Conservation (phyloP, 176 grass and related monocot species). For the Leersia perrieri region DNA sequence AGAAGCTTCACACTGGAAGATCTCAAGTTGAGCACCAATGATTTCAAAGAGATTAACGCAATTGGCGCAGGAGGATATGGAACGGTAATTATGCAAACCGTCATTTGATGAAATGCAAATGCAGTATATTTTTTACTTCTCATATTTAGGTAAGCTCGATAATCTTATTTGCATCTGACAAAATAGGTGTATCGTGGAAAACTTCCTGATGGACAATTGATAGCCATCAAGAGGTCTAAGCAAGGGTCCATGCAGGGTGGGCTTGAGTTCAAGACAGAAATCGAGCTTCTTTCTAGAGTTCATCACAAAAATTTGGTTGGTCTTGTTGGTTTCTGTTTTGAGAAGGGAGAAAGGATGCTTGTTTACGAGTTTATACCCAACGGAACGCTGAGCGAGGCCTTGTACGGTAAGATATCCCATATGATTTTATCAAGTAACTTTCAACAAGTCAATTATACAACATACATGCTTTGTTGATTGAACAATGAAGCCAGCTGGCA, state of each 20-base stretch:
- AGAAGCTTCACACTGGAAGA: conserved; percentile 70
- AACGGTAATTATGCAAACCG: conserved; percentile 48
- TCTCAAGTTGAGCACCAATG: conserved; percentile 71
- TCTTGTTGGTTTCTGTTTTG: conserved; percentile 89
- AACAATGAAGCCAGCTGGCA: not conserved
- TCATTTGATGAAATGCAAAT: not conserved
- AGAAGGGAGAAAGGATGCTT: conserved; percentile 81
- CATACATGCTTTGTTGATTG: not conserved
- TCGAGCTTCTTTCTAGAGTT: conserved; percentile 81
- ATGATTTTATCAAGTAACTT: not conserved
- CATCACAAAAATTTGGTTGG: conserved; percentile 89
- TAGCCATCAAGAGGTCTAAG: conserved; percentile 87
- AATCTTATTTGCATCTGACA: not conserved
- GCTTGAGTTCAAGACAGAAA: conserved; percentile 93
- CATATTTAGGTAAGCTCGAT: not conserved
- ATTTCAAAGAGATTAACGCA: conserved; percentile 66
- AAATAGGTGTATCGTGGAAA: conserved; percentile 81
- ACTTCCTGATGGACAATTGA: conserved; percentile 52
- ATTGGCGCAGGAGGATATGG: conserved; percentile 85
- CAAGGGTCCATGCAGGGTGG: conserved; percentile 81
- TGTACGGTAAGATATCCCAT: conserved; percentile 56
- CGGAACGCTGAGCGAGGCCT: conserved; percentile 63
- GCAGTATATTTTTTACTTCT: not conserved
- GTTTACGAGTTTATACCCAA: conserved; percentile 79
- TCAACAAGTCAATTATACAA: not conserved